phyloP scores from a whole-genome alignment of 805 yeast genomes.

The Blastobotrys americana region DNA sequence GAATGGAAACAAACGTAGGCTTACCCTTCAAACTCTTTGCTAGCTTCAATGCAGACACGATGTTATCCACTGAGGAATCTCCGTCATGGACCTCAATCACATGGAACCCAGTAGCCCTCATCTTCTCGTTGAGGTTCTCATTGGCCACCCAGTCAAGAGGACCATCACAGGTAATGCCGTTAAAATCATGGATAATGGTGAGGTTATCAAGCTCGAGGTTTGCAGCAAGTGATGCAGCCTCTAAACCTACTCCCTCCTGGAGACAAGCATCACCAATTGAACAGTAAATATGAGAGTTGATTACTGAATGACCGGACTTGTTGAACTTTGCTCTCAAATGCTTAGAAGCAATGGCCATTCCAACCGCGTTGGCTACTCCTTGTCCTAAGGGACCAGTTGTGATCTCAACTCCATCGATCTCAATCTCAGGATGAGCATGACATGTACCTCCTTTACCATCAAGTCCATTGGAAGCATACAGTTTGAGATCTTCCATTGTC shows the following conservation, averaged over 20 bases:
- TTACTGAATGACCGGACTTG: constrained; percentile 29
- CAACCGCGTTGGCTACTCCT: constrained; percentile 36
- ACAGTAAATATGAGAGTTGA: constrained; percentile 29
- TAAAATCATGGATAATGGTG: constrained; percentile 34
- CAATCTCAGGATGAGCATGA: constrained; percentile 38
- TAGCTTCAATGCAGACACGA: constrained; percentile 31
- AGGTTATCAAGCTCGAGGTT: constrained; percentile 34
- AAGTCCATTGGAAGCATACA: constrained; percentile 30
- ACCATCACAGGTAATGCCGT: constrained; percentile 36
- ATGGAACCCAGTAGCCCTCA: constrained; percentile 33
- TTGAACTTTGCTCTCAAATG: constrained; percentile 32
- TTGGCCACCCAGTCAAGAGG: constrained; percentile 31
- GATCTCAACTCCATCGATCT: constrained; percentile 31
- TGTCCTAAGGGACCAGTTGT: constrained; percentile 38
- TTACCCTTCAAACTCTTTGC: constrained; percentile 28
- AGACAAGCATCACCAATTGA: constrained; percentile 38
- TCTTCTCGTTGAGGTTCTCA: constrained; percentile 32
- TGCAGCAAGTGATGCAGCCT: constrained; percentile 36
- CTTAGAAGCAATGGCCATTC: constrained; percentile 35
- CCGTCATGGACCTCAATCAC: constrained; percentile 34
- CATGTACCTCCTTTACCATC: neutral
- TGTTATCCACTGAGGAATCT: constrained; percentile 26
- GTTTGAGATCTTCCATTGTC: constrained; percentile 74
- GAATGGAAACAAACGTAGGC: constrained; percentile 34
- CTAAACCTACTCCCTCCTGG: constrained; percentile 37